Evolutionary conservation across 1,139 yeast species (phyloP), one percentile per base, ranked within the genome.

Genomic region (Candida sp.): DNA sequence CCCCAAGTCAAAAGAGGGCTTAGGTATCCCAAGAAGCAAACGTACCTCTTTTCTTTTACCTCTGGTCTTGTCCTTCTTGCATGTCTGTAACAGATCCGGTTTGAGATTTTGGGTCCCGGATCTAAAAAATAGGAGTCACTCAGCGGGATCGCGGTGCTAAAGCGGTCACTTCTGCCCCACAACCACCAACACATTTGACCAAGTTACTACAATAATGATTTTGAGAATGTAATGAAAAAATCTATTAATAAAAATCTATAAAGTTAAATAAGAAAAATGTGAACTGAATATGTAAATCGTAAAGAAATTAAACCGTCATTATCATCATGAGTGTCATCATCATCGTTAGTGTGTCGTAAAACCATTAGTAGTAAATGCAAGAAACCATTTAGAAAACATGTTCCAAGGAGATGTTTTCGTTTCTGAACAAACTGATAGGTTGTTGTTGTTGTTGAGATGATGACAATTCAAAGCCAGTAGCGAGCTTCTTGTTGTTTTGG

Each of bases 401-500:
- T 27, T 53, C 55, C 33, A 54, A 50, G 7, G 56, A 33, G 9
- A 54, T 31, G n/a, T 49, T 43, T 30, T 54, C 51, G 40, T 50
- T 44, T 46, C 27, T 50, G 35, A 50, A 49, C 42, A 55, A 43
- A 34, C 47, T 44, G n/a, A 50, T 11, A 38, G 47, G 26, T 48
- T 30, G 43, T 27, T 41, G 23, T 11, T 33, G 22, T 31, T 32
- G 37, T 23, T n/a, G 22, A 33, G 42, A 5, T 37, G 41, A 30
- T 49, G 44, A 31, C 31, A 37, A 28, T 33, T 38, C 39, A 40
- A 28, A 40, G 7, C n/a, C 34, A 40, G 33, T 17, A 28, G 35
- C 47, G 26, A 30, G 40, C n/a, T 41, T 46, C 34, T 33, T 42
- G 25, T 33, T 5, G 25, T 33, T 42, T 33, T 33, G 31, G 34